Evolutionary conservation across 2,329 filamentous ascomycete genomes (phyloP).

Genomic region (Diaporthe aspalathi): DNA sequence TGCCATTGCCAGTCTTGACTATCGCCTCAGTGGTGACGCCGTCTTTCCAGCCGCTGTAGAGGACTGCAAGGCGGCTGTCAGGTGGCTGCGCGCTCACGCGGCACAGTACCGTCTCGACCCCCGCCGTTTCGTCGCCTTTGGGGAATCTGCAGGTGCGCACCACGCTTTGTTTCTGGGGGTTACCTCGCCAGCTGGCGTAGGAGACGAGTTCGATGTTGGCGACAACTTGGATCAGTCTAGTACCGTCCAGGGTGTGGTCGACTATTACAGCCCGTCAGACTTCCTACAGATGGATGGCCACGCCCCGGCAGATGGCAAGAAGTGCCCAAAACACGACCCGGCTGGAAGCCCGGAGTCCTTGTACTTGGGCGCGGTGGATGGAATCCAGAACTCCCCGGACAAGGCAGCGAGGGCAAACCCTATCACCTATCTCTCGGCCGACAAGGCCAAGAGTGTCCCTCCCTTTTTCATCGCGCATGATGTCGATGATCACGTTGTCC

Average conservation of each 20-base stretch:
- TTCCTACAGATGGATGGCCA: constrained; percentile 38
- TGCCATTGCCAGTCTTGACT: constrained; percentile 37
- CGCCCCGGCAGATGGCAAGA: constrained; percentile 17
- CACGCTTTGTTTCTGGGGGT: constrained; percentile 36
- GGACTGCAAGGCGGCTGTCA: constrained; percentile 39
- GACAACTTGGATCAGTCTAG: constrained; percentile 36
- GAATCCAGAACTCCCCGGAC: constrained; percentile 32
- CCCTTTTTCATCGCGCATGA: constrained; percentile 37
- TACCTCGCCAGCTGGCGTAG: constrained; percentile 14
- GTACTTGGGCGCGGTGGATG: constrained; percentile 30
- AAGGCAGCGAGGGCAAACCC: constrained; percentile 36
- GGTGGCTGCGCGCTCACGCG: constrained; percentile 37
- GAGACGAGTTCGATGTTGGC: constrained; percentile 36
- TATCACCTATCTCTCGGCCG: constrained; percentile 32
- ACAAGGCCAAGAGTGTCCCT: constrained; percentile 27
- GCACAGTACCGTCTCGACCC: constrained; percentile 30
- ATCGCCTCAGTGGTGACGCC: constrained; percentile 38
- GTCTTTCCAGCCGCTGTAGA: constrained; percentile 36
- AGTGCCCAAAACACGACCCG: constrained; percentile 23
- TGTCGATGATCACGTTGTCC: constrained; percentile 32
- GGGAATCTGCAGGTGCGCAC: constrained; percentile 38
- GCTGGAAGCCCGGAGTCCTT: constrained; percentile 33
- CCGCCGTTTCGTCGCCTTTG: constrained; percentile 34
- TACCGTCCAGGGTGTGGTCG: constrained; percentile 35
- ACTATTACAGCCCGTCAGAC: constrained; percentile 36